Evolutionary conservation across 257 asterid species (phyloP).

Genomic region (Solanum etuberosum): DNA sequence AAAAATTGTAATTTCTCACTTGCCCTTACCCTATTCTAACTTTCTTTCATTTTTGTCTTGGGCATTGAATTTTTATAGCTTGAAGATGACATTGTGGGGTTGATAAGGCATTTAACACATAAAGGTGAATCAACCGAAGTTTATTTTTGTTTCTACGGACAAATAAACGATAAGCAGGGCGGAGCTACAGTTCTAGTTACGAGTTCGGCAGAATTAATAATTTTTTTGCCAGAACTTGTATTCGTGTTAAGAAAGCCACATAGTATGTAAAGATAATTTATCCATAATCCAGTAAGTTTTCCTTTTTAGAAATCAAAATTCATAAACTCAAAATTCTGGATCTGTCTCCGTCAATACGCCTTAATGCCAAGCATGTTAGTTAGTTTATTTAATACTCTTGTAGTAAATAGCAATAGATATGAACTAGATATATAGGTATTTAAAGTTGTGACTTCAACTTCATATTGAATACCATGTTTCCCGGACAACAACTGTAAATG

Average conservation of each 20-base stretch:
- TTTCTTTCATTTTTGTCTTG: neutral
- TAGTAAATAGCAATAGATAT: neutral
- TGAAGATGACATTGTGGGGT: neutral
- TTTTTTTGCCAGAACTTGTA: neutral
- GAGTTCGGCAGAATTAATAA: neutral
- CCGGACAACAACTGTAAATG: neutral
- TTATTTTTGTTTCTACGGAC: neutral
- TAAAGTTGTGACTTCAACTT: neutral
- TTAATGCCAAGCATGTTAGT: neutral
- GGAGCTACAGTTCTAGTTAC: neutral
- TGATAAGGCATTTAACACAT: neutral
- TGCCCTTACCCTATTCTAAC: neutral
- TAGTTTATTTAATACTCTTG: neutral
- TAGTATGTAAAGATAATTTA: neutral
- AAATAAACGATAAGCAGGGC: neutral
- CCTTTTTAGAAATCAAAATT: neutral
- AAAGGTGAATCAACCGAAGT: neutral
- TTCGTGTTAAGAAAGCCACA: neutral
- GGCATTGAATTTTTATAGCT: neutral
- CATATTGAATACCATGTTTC: neutral
- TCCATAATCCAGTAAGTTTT: neutral
- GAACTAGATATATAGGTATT: neutral
- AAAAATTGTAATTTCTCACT: neutral
- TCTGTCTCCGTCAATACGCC: neutral
- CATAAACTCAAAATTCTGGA: neutral